phyloP scores from a whole-genome alignment of 495 filamentous ascomycete genomes.

The Penicillium samsonianum region DNA sequence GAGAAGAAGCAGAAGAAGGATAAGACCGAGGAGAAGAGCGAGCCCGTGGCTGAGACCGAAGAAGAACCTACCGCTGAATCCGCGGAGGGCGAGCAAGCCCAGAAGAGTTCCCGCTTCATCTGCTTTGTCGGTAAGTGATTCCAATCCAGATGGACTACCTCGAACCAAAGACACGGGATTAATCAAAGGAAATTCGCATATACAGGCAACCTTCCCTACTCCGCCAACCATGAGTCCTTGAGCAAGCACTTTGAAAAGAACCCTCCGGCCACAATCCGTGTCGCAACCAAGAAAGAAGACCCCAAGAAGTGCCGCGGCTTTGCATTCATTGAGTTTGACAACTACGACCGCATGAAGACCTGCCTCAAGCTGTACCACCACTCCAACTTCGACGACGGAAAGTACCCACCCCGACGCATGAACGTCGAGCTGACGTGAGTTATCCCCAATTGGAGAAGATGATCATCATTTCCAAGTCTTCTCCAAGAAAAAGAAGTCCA shows the following conservation, averaged over 20 bases:
- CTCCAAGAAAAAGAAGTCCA: not conserved
- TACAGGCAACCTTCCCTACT: slow-evolving; percentile 83
- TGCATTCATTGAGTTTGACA: slow-evolving; percentile 90
- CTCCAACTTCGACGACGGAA: slow-evolving; percentile 73
- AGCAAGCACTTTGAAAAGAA: slow-evolving; percentile 75
- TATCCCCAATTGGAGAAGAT: not conserved
- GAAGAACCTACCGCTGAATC: slow-evolving; percentile 18
- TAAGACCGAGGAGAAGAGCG: slow-evolving; percentile 23
- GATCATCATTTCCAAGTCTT: not conserved
- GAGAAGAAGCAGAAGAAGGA: slow-evolving; percentile 28
- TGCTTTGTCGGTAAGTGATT: slow-evolving; percentile 71
- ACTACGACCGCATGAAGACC: slow-evolving; percentile 90
- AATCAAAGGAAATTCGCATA: not conserved
- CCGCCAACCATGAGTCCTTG: slow-evolving; percentile 66
- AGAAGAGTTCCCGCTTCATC: slow-evolving; percentile 70
- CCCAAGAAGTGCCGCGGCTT: slow-evolving; percentile 72
- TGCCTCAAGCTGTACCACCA: slow-evolving; percentile 89
- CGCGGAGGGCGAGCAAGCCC: slow-evolving; percentile 18
- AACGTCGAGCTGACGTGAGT: slow-evolving; percentile 90
- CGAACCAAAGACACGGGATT: not conserved
- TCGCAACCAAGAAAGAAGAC: slow-evolving; percentile 69
- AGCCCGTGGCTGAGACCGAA: slow-evolving; percentile 19
- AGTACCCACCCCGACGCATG: slow-evolving; percentile 64
- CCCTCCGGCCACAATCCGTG: slow-evolving; percentile 69
- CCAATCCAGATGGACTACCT: slow-evolving; percentile 7